A percentile compares a stretch with the other conserved stretches of the same genome.
Evolutionary conservation across 2,329 filamentous ascomycete genomes (phyloP).

Genomic region (Trichoderma endophyticum): DNA sequence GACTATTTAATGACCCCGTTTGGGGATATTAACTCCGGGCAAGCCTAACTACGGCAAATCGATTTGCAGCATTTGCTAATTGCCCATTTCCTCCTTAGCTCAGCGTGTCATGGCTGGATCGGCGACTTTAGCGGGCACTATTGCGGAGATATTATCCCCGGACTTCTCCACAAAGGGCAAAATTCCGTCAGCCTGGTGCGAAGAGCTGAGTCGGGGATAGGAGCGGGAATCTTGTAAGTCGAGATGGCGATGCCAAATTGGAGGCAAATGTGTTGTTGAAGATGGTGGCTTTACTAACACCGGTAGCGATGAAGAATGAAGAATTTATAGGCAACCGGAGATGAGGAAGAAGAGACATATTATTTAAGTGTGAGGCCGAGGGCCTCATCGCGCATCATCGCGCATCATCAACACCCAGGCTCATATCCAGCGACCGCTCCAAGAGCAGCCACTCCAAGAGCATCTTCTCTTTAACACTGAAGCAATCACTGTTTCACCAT

Average conservation of each 20-base stretch:
- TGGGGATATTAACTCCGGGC: constrained; percentile 3
- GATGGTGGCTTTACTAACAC: background rate
- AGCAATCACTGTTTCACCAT: background rate
- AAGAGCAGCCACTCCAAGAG: background rate
- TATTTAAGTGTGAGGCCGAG: background rate
- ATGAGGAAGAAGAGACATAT: background rate
- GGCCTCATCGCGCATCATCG: background rate
- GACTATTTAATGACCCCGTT: background rate
- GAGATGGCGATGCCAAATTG: background rate
- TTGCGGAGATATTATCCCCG: background rate
- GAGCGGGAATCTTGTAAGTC: background rate
- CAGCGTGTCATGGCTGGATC: background rate
- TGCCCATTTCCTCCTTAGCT: background rate
- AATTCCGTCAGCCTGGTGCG: background rate
- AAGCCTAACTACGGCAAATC: background rate
- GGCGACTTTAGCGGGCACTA: background rate
- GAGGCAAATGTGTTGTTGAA: background rate
- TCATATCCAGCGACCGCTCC: background rate
- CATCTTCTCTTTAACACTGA: background rate
- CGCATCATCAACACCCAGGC: background rate
- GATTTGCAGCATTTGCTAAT: background rate
- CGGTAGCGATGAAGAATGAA: too few relatives aligned
- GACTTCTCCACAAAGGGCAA: background rate
- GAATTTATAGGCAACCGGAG: background rate
- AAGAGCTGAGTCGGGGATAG: background rate